Base-by-base conservation (phyloP, 345 rosid species). In the Garcia nutans region DNA sequence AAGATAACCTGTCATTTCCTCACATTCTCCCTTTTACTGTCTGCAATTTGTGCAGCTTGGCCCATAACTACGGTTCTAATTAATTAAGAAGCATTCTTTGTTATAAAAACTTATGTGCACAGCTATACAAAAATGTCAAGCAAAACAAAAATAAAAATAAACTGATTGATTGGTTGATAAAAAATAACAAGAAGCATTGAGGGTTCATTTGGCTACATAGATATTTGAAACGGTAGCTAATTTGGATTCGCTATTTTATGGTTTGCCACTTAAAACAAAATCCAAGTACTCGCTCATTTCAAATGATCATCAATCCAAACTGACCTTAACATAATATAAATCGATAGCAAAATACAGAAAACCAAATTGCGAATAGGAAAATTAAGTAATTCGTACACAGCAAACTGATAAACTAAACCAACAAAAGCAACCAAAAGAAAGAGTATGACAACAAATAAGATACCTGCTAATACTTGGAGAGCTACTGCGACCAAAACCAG, bases 401-500 rank as follows among this genome's bases (percentile, higher is more conserved):
- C 23, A 6, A 55, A 15, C 50, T 2, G 56, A 60, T 22, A 7
- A 8, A 15, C 23, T 41, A 59, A 10, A 7, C 20, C 33, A 61
- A 52, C 19, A 45, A 28, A 6, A 0, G 54, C 49, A n/a, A 2
- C 58, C 10, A 10, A 15, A 60, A 42, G n/a, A 24, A 72, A 19
- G 26, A 47, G 16, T 26, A 6, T 17, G 15, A 33, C 20, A 55
- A 22, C 41, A 5, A 37, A 60, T 62, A 5, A 22, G 65, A 67
- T 66, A 82, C 84, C 82, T 72, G 77, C 47, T 66, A 57, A 78
- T 11, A 68, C 70, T 62, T 37, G 92, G 88, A 66, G 92, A 85
- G 82, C 80, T 86, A 81, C 84, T 77, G 68, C 88, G 77, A 74
- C 95, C 92, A 75, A 90, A 92, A 54, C 97, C 95, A 26, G 90